Conservation (phyloP, 441 rosid species). For the Aleurites moluccanus region DNA sequence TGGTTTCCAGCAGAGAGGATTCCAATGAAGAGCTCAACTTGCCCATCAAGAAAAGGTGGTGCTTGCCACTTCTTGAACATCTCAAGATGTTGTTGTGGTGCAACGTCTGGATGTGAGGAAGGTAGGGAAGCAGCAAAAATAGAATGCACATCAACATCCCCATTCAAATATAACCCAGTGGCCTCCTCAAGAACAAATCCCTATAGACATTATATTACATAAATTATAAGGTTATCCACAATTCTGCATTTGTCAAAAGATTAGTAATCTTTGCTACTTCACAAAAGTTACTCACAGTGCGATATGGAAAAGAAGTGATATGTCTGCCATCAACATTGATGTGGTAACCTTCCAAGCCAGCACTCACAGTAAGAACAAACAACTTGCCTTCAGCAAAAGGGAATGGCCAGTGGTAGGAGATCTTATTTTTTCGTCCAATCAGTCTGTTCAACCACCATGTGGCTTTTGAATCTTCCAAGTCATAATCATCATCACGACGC, state of each 20-base stretch:
- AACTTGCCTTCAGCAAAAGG: conserved; percentile 77
- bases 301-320: conserved; percentile 83
- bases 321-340: conserved; percentile 79
- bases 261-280: not conserved
- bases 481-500: conserved; percentile 71
- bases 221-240: conserved; percentile 20
- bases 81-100: conserved; percentile 80
- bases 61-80: conserved; percentile 80
- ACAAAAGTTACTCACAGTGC: conserved; percentile 54
- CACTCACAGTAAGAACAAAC: conserved; percentile 75
- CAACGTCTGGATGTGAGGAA: conserved; percentile 70
- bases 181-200: conserved; percentile 98
- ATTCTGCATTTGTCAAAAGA: conserved; percentile 9
- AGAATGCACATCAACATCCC: conserved; percentile 75
- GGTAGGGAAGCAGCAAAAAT: conserved; percentile 83
- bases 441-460: conserved; percentile 91
- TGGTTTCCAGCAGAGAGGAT: conserved; percentile 94
- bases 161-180: conserved; percentile 74
- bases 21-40: conserved; percentile 78
- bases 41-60: conserved; percentile 53
- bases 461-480: conserved; percentile 57
- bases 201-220: conserved; percentile 33
- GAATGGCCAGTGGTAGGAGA: conserved; percentile 67
- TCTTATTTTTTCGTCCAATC: conserved; percentile 66
- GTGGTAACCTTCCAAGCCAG: conserved; percentile 92